Conservation (phyloP, 1,139 yeast species). For the Saccharomyces pastorianus region DNA sequence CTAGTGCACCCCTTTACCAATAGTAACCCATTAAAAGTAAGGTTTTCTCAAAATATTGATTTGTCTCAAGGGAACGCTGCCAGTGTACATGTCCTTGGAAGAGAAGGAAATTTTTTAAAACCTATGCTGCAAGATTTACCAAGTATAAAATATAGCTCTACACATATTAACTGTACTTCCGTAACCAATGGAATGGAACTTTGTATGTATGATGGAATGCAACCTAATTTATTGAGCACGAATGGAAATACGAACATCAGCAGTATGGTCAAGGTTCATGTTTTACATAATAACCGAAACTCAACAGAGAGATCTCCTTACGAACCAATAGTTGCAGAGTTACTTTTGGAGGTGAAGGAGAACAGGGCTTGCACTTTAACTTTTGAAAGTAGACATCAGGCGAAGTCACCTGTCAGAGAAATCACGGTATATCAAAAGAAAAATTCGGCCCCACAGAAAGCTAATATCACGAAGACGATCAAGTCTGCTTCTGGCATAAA, state of each 20-base stretch:
- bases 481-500: conserved; percentile 56
- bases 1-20: conserved; percentile 47
- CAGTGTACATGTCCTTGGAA: conserved; percentile 43
- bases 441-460: conserved; percentile 29
- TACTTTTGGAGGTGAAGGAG: conserved; percentile 49
- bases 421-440: conserved; percentile 43
- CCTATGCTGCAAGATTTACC: conserved; percentile 52
- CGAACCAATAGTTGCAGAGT: conserved; percentile 59
- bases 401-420: conserved; percentile 52
- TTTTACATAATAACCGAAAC: conserved; percentile 42
- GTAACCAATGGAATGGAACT: conserved; percentile 41
- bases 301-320: conserved; percentile 41
- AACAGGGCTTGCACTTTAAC: conserved; percentile 55
- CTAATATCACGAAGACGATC: conserved; percentile 42
- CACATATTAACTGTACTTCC: conserved; percentile 34
- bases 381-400: conserved; percentile 42
- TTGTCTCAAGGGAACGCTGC: conserved; percentile 33
- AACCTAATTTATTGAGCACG: conserved; percentile 47
- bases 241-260: conserved; percentile 28
- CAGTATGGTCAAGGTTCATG: conserved; percentile 43
- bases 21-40: conserved; percentile 56
- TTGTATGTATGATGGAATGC: conserved; percentile 45
- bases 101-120: conserved; percentile 38
- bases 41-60: conserved; percentile 55
- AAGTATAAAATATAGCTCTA: conserved; percentile 40